Base-by-base conservation (phyloP, 768 basidiomycete genomes). In the Strobilomyces dryophilus region DNA sequence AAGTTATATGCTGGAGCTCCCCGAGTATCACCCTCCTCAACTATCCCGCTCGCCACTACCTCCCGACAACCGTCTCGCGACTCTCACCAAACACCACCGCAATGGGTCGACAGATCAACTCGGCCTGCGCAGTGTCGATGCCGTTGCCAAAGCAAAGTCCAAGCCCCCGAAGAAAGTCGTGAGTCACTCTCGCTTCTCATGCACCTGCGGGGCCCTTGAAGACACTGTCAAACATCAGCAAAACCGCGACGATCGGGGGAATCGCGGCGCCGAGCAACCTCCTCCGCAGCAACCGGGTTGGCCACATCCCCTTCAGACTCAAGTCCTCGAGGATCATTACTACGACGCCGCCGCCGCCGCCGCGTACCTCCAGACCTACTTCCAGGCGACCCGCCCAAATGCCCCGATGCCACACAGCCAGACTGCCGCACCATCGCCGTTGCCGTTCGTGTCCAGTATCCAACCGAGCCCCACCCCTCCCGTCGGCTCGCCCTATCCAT, bases 331-430 rank as follows among this genome's bases (percentile, higher is more conserved):
- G 40, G 86, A 87, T 35, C 79, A 82, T 12, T 76, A 76, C 56
- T 79, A 85, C 42, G 83, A 86, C 41, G 83, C 87, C 59, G 72
- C 83, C 0, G n/a, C n/a, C n/a, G 75, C 80, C 0, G 77, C 78
- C 0, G 72, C 80, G 14, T 86, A 84, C 65, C 72, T 86, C 36
- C 81, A 82, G 51, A 65, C 77, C 0, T 86, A 84, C 61, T 71
- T 82, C 20, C 78, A 76, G 26, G 78, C 82, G 1, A 74, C 79
- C 4, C 82, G 89, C 0, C 88, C 87, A 0, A 80, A 83, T 52
- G 89, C 87, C 0, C 89, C 89, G 17, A 78, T 90, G 0, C 89
- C 87, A 4, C 85, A 87, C 50, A 84, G 80, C 45, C 84, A 87
- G 53, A 87, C 86, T 0, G 80, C 84, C 8, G 85, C 86, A 1